Evolutionary conservation across 352 stramenopile species (phyloP), one percentile per base, ranked within the genome.

Genomic region (Globisporangium camurandrum): DNA sequence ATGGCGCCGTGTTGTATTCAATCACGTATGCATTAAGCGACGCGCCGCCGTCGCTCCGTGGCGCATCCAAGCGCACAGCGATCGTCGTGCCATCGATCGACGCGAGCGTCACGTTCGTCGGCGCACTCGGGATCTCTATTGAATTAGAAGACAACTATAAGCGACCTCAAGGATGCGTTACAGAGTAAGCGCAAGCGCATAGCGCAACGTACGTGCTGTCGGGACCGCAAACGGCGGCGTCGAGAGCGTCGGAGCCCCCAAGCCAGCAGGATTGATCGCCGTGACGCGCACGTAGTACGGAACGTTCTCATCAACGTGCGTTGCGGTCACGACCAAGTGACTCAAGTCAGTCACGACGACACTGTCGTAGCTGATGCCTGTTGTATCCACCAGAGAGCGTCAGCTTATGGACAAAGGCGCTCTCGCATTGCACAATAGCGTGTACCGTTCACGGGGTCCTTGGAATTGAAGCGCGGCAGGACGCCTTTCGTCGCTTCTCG

Each of bases 211-310:
- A 79, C 68, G 88, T 10, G 90, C 71, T 27, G 86, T 85, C 7
- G 95, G 94, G 16, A 95, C 78, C 5, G 71, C 74, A 36, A 86
- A 95, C 48, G 89, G 84, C 6, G 93, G 82, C 0, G 77, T 86
- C 19, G 92, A 86, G 12, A 95, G 69, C 0, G 82, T 59, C 2
- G 60, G 54, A 2, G 56, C 48, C 3, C 95, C 88, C 5, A 62
- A 44, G 9, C 95, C 95, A 17, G 93, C 66, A 10, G 76, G 65
- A 53, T 98, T 98, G 22, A 93, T 87, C 23, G 94, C 94, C 6
- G 80, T 88, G 19, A 98, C 93, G 16, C 90, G 78, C 48, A 98
- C 90, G 61, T 96, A 98, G 55, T 98, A 98, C 10, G 88, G 74
- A 6, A 98, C 86, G 27, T 96, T 96, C 46, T 97, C 83, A 36